Percentiles rank a stretch among this genome's conserved stretches.
phyloP scores from a whole-genome alignment of 768 basidiomycete species.

The Hericium erinaceus region DNA sequence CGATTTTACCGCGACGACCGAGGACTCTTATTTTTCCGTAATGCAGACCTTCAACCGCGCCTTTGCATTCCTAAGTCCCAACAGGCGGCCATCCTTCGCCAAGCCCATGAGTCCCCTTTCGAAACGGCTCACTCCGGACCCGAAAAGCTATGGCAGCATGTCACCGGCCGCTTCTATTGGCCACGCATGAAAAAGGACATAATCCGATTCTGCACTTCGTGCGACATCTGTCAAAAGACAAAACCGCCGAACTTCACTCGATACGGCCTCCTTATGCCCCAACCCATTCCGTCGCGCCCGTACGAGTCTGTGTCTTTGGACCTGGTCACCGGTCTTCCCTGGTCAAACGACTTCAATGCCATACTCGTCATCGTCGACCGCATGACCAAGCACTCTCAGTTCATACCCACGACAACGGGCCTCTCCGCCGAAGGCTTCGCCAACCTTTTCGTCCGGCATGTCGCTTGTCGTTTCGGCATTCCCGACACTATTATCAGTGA shows the following conservation, averaged over 20 bases:
- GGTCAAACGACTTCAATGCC: slow-evolving; percentile 4
- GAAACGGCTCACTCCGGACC: slow-evolving; percentile 5
- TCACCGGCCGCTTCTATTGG: neutral
- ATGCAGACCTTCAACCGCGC: slow-evolving; percentile 11
- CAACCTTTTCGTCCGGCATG: slow-evolving; percentile 2
- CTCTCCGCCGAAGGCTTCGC: slow-evolving; percentile 3
- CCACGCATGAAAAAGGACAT: slow-evolving; percentile 7
- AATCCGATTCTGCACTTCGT: neutral
- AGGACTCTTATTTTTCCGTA: slow-evolving; percentile 12
- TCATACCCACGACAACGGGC: slow-evolving; percentile 16
- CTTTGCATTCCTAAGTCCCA: slow-evolving; percentile 8
- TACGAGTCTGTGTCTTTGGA: slow-evolving; percentile 11
- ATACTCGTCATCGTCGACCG: slow-evolving; percentile 12
- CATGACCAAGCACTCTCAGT: slow-evolving; percentile 23
- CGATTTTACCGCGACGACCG: slow-evolving; percentile 7
- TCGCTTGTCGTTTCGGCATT: neutral
- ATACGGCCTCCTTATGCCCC: slow-evolving; percentile 4
- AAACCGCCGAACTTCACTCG: slow-evolving; percentile 1
- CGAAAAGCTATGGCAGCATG: neutral
- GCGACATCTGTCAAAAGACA: slow-evolving; percentile 11
- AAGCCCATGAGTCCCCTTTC: slow-evolving; percentile 6
- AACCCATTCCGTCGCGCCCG: slow-evolving; percentile 1
- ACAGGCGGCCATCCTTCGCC: neutral
- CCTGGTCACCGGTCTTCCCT: slow-evolving; percentile 3
- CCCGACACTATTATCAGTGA: neutral